Base-by-base conservation (phyloP, 2,329 filamentous ascomycete genomes). In the Alternaria rosae region DNA sequence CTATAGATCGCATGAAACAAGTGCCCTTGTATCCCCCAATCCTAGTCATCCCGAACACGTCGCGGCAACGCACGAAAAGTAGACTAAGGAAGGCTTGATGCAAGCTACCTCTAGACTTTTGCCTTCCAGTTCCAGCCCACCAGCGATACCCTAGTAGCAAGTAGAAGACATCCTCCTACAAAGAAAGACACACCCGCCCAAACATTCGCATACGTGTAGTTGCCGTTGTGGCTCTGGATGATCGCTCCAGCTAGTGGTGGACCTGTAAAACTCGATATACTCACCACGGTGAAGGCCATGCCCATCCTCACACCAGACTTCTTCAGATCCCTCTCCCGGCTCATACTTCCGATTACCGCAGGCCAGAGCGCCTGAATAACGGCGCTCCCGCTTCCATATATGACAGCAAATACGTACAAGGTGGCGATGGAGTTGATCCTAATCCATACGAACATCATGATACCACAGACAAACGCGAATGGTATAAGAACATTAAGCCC, bases 401-500 rank as follows among this genome's bases (percentile, higher is more conserved):
- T 63, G 26, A 70, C 66, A 4, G 74, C 72, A n/a, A 77, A 78
- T 2, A 65, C 67, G 54, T 76, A 78, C 45, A 79, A 50, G 0
- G 69, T 67, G 7, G 54, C 66, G 0, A 72, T 53, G 2, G 70
- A 69, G 23, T 71, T 64, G 3, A 78, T 72, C 8, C 71, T 72
- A 8, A 75, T 74, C 75, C 75, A 79, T 7, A 63, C 69, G 44
- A 70, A 78, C 71, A 76, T 75, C 70, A 87, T 80, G 28, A 84
- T 73, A 7, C 82, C 82, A 15, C 84, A 78, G 13, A 82, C 64
- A n/a, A 83, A 72, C 1, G 79, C 80, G 48, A 85, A 82, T 0
- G 82, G 53, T 84, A 60, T 89, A 70, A 9, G 84, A 78, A 20
- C 87, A 70, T 68, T 72, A 70, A 80, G 81, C 68, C 88, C 11